Evolutionary conservation across 2,329 filamentous ascomycete species (phyloP), one percentile per base, ranked within the genome.

Genomic region (Fusarium euwallaceae): DNA sequence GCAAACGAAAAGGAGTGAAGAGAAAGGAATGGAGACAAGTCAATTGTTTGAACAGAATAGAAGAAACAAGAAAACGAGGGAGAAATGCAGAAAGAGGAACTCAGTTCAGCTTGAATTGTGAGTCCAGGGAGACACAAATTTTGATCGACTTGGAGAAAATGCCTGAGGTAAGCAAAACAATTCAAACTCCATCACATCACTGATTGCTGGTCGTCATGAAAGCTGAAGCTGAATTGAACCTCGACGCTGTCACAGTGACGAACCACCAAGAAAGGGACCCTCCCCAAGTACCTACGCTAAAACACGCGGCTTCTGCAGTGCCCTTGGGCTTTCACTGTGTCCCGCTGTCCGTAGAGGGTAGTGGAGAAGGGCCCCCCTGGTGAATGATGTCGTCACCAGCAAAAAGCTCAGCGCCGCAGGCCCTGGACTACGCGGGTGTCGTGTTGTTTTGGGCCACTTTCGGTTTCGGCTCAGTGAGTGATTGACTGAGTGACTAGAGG

Each of bases 121-220:
- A 66, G 39, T 39, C 66, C 61, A 61, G 66, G 67, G 56, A 75
- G 45, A n/a, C 16, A 65, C 51, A 58, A 74, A 27, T 27, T 64
- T 16, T 75, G 72, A 75, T 75, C 64, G 60, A 70, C 72, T 61
- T 65, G 60, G 10, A 3, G 29, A 59, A 36, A 74, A 66, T 74
- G 53, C 58, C 72, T 74, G 72, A 74, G 61, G 72, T 75, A 75
- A 75, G 72, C 72, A 75, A 51, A 27, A 7, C 24, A 27, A 27
- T 27, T 27, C 24, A 27, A 27, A 27, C 16, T 29, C 45, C 70
- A 64, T 53, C 45, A 61, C 24, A 64, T 48, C 45, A 9, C 29
- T 70, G 72, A 66, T 75, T 73, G 72, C 72, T 70, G 69, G 72
- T 64, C 66, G 73, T 75, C 69, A 72, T 64, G 61, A 64, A 43